Base-by-base conservation (phyloP, 306 rosid species). In the Crataegus laevigata region DNA sequence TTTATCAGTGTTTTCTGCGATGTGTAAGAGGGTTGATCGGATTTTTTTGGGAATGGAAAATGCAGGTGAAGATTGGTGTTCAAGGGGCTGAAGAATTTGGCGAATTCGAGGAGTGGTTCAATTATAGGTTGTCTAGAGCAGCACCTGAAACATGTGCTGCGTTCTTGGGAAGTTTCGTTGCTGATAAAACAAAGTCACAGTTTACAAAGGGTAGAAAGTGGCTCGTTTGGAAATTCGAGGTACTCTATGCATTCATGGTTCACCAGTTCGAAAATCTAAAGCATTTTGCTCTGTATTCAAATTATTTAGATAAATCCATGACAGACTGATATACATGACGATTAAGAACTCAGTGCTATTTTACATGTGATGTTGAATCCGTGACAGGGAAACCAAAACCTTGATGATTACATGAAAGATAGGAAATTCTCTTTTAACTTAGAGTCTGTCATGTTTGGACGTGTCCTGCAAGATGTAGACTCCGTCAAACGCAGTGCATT, bases 211-310 rank as follows among this genome's bases (percentile, higher is more conserved):
- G 93, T 66, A 96, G 96, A 79, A 94, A 92, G 83, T 94, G 99
- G 99, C 97, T 94, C 57, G 99, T 91, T 64, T 94, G 99, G 97
- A 94, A 94, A 81, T 94, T 90, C 73, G 99, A 92, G 98, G 98
- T 93, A 86, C 86, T 72, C 29, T 50, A 9, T 2, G 1, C 24
- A 72, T 22, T 38, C 24, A 6, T 7, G 24, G 34, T 34, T 36
- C 66, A 72, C 12, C 25, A 38, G 10, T 22, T 71, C 19, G 9
- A n/a, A 28, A 10, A 45, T 62, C 52, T 12, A n/a, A 43, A 52
- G 65, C 72, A 21, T 54, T 65, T 75, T 52, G 19, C 63, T 32
- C 63, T 36, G n/a, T 15, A 14, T 34, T 34, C 66, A 4, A 17
- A 47, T 72, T 34, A 1, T 10, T 32, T 22, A 71, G 30, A 55